These are phyloP conservation scores for Candida sojae DNA, from an alignment of 1,139 yeast species.

Conservation along the genomic window DNA sequence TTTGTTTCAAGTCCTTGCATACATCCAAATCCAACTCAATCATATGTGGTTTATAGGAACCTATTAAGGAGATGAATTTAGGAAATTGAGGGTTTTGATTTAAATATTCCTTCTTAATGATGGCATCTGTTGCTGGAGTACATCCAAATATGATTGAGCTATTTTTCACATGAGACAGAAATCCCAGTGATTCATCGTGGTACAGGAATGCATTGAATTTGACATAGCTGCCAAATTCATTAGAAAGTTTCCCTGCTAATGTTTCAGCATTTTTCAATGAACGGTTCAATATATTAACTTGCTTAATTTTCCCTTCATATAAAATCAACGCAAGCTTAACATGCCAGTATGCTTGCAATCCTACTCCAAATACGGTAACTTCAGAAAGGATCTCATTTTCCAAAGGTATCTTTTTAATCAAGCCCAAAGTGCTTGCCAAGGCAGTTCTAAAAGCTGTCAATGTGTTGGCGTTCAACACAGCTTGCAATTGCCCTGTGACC, in stretches of 20 bases:
- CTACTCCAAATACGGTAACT: constrained; percentile 60
- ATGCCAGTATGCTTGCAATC: constrained; percentile 72
- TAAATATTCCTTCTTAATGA: constrained; percentile 38
- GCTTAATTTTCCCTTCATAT: constrained; percentile 33
- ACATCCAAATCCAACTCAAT: constrained; percentile 56
- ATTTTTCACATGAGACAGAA: constrained; percentile 22
- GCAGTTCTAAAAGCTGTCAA: constrained; percentile 74
- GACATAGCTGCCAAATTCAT: constrained; percentile 23
- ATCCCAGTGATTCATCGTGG: constrained; percentile 16
- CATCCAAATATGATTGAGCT: constrained; percentile 57
- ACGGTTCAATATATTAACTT: constrained; percentile 51
- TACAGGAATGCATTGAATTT: constrained; percentile 24
- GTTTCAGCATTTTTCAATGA: constrained; percentile 41
- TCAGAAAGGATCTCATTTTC: constrained; percentile 22
- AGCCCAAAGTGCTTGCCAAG: constrained; percentile 53
- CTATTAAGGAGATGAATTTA: constrained; percentile 59
- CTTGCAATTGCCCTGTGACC: constrained; percentile 50
- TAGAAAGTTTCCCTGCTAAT: constrained; percentile 25
- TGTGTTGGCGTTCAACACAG: constrained; percentile 58
- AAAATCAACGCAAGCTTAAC: constrained; percentile 44
- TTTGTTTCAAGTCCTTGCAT: constrained; percentile 23
- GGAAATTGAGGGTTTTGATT: constrained; percentile 26
- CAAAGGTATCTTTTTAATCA: constrained; percentile 34
- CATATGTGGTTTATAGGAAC: constrained; percentile 72
- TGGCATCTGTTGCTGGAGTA: constrained; percentile 55